phyloP scores from a whole-genome alignment of 1,284 basidiomycete genomes.

The Sanghuangporus weigelae region DNA sequence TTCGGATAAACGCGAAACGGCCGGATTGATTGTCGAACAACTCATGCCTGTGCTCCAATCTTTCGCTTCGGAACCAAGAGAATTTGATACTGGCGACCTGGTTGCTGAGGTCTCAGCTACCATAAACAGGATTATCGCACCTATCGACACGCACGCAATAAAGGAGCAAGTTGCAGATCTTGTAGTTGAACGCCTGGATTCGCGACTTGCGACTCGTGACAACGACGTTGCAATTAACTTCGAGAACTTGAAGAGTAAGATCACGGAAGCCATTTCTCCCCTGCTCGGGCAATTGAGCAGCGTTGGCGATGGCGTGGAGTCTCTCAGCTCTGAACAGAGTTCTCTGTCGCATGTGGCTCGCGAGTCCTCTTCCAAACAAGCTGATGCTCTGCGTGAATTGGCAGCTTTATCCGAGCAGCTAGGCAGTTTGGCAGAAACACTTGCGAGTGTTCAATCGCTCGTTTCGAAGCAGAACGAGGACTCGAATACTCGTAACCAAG shows the following conservation, averaged over 20 bases:
- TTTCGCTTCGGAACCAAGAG: conserved; percentile 32
- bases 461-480: conserved; percentile 4
- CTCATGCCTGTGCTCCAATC: conserved; percentile 61
- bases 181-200: conserved; percentile 76
- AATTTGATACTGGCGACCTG: conserved; percentile 51
- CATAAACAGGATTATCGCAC: conserved; percentile 62
- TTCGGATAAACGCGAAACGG: conserved; percentile 81
- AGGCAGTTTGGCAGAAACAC: conserved; percentile 1
- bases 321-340: conserved; percentile 3
- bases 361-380: background rate
- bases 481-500: background rate
- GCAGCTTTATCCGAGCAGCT: conserved; percentile 3
- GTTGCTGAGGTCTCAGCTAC: conserved; percentile 57
- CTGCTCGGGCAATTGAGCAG: conserved; percentile 41
- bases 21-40: conserved; percentile 69
- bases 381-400: background rate
- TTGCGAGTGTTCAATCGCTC: conserved; percentile 6
- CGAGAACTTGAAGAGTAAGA: conserved; percentile 48
- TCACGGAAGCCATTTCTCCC: conserved; percentile 47
- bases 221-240: conserved; percentile 49
- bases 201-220: conserved; percentile 70
- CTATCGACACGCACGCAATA: conserved; percentile 75
- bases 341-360: background rate
- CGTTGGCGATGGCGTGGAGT: conserved; percentile 30
- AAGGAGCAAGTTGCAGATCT: conserved; percentile 82